These are phyloP conservation scores for Syzygium grande DNA, from an alignment of 345 rosid species.

Conservation along the genomic window DNA sequence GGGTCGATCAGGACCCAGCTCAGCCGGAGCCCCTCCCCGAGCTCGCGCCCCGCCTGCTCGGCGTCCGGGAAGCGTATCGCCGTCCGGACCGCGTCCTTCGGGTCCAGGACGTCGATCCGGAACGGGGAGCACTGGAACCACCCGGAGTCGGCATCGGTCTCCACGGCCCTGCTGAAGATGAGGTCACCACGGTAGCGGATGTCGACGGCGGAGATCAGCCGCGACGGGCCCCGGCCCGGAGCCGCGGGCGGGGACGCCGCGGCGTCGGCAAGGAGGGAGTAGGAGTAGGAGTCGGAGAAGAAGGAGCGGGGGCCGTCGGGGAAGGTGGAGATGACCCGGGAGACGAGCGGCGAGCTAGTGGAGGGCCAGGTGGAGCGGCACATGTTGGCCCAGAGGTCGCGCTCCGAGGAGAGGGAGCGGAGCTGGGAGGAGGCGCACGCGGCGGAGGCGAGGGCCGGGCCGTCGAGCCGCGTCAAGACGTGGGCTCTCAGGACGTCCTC, in stretches of 20 bases:
- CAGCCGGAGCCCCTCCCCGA: constrained; percentile 4
- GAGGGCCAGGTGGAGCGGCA: constrained; percentile 78
- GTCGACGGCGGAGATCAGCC: constrained; percentile 12
- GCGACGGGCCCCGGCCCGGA: not conserved
- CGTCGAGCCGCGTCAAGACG: constrained; percentile 68
- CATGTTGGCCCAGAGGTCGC: constrained; percentile 39
- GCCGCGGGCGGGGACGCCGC: not conserved
- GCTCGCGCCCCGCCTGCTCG: not conserved
- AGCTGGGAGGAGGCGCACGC: constrained; percentile 50
- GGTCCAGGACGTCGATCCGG: constrained; percentile 7
- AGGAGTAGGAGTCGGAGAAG: constrained; percentile 60
- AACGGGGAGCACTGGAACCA: constrained; percentile 14
- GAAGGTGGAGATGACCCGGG: constrained; percentile 26
- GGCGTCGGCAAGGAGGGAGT: constrained; percentile 10
- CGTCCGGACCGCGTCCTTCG: constrained; percentile 7
- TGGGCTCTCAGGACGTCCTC: constrained; percentile 47
- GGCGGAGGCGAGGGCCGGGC: constrained; percentile 50
- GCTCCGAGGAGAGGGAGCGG: constrained; percentile 28
- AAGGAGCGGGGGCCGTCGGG: constrained; percentile 52
- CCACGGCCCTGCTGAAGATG: constrained; percentile 2
- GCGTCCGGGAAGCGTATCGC: not conserved
- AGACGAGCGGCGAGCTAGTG: constrained; percentile 24
- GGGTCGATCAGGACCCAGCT: constrained; percentile 16
- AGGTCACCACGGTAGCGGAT: not conserved
- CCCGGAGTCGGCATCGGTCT: constrained; percentile 1